phyloP scores from a whole-genome alignment of 2,329 filamentous ascomycete species.

The Neofusicoccum laricinum region DNA sequence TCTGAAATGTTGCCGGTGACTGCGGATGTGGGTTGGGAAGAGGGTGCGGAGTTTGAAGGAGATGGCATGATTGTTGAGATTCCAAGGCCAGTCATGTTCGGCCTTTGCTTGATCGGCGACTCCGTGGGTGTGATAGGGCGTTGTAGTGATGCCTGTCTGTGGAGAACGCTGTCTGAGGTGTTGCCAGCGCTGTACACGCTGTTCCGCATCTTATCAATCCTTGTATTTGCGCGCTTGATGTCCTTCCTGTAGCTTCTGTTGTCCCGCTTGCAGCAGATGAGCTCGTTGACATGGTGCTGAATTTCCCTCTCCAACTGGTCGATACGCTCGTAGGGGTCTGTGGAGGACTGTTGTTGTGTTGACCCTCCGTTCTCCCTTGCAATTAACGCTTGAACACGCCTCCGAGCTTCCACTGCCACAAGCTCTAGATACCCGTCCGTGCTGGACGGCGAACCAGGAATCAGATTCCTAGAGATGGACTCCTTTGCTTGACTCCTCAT shows the following conservation, averaged over 20 bases:
- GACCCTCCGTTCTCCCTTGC: constrained; percentile 18
- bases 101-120: neutral
- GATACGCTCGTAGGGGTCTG: constrained; percentile 21
- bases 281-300: constrained; percentile 45
- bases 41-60: neutral
- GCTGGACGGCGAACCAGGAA: constrained; percentile 21
- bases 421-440: constrained; percentile 34
- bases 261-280: constrained; percentile 49
- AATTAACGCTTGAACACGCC: constrained; percentile 27
- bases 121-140: neutral
- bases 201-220: constrained; percentile 2
- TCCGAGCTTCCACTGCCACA: constrained; percentile 33
- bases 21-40: neutral
- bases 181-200: neutral
- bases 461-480: constrained; percentile 29
- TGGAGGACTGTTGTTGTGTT: neutral
- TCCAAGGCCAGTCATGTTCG: neutral
- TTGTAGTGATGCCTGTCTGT: neutral
- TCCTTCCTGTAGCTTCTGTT: constrained; percentile 42
- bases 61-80: neutral
- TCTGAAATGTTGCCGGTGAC: constrained; percentile 4
- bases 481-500: constrained; percentile 37
- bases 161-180: neutral
- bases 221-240: constrained; percentile 14
- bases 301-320: constrained; percentile 38